These are phyloP conservation scores for Cadophora luteo-olivacea DNA, from an alignment of 2,329 filamentous ascomycete genomes.

Conservation along the genomic window DNA sequence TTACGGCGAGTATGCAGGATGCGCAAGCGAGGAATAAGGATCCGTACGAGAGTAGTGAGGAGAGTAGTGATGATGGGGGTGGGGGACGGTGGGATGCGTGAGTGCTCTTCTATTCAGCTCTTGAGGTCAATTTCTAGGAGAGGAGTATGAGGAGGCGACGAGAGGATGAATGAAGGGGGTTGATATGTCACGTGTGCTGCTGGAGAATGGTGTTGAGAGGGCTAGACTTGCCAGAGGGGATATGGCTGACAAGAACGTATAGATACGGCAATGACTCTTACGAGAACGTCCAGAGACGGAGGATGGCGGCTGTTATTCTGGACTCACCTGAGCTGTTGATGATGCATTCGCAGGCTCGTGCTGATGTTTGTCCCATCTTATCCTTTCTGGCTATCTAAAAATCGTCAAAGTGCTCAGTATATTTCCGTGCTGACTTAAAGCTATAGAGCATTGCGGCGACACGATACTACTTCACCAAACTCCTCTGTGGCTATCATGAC, in stretches of 20 bases:
- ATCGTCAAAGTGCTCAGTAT: no score
- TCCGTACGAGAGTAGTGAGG: conserved; percentile 49
- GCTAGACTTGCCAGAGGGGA: no score
- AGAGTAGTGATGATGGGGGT: conserved; percentile 16
- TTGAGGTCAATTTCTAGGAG: no score
- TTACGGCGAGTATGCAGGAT: conserved; percentile 61
- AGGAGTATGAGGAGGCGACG: no score
- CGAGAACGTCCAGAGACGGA: conserved; percentile 43
- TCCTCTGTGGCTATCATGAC: conserved; percentile 60
- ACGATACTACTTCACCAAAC: conserved; percentile 60
- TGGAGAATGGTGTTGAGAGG: no score
- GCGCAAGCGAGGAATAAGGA: conserved; percentile 65
- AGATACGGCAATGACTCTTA: conserved; percentile 40
- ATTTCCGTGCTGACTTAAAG: no score
- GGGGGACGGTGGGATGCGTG: conserved; percentile 16
- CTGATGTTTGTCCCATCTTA: conserved; percentile 54
- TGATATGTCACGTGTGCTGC: background rate
- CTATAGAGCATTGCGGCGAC: conserved; percentile 61
- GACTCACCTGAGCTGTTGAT: conserved; percentile 64
- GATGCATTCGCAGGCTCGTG: conserved; percentile 61
- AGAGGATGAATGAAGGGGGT: background rate
- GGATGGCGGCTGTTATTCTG: conserved; percentile 60
- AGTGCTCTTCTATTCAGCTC: conserved; percentile 4
- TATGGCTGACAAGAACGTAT: conserved; percentile 1
- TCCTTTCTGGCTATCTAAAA: conserved; percentile 9